phyloP scores from a whole-genome alignment of 2,329 filamentous ascomycete species.

The Fusarium sp. region DNA sequence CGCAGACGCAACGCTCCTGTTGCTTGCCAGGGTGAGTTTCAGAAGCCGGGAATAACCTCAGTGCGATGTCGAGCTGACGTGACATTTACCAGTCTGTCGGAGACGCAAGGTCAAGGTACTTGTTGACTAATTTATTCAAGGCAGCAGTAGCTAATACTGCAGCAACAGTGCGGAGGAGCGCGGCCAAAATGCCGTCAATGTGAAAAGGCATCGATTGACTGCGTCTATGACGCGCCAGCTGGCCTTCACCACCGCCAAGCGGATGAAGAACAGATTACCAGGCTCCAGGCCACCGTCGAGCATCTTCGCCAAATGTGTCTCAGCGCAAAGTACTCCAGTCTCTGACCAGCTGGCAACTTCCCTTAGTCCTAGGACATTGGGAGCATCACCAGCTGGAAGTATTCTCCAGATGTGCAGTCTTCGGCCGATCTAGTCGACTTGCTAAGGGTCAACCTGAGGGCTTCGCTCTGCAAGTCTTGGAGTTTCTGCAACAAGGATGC shows the following conservation, averaged over 20 bases:
- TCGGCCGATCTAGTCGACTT: background rate
- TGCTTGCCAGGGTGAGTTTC: background rate
- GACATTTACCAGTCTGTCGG: background rate
- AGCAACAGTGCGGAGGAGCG: background rate
- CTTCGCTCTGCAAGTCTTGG: background rate
- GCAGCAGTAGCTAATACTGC: background rate
- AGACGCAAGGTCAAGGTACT: background rate
- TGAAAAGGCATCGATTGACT: background rate
- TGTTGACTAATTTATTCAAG: no score
- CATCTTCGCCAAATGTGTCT: fast-evolving
- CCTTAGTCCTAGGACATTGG: no score
- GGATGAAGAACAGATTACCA: background rate
- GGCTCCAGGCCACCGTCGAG: background rate
- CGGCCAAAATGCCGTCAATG: background rate
- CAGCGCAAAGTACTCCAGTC: fast-evolving
- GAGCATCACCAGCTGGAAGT: background rate
- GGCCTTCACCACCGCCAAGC: background rate
- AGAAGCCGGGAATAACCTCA: no score
- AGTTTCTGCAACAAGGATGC: background rate
- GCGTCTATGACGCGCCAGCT: background rate
- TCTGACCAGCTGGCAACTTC: background rate
- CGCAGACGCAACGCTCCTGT: background rate
- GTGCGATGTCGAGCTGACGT: background rate
- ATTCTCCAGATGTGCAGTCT: fast-evolving
- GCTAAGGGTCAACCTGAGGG: fast-evolving